Base-by-base conservation (phyloP, 345 rosid genomes). In the Populus ilicifolia region DNA sequence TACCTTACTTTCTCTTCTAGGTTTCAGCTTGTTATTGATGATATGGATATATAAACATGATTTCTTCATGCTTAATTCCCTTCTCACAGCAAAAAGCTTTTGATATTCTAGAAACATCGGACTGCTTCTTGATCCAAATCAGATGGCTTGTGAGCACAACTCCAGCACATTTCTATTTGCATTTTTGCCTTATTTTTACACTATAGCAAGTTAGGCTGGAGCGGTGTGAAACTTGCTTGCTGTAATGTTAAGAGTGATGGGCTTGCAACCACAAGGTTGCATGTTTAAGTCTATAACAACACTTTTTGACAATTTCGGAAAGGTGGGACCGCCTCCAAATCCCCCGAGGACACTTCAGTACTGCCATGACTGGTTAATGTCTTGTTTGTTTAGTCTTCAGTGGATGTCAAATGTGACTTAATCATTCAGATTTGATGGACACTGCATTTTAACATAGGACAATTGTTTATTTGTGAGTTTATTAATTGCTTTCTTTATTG, bases 1-100 rank as follows among this genome's bases (percentile, higher is more conserved):
- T 93, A 86, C 52, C 36, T 72, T 52, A 70, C 67, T 33, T 46
- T 73, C 65, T 72, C 79, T 77, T 54, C 10, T 59, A 8, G 62
- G 20, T 41, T 52, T 8, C 74, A 9, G 50, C 21, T 52, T 52
- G 4, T 46, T 14, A 12, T 46, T n/a, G 35, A 29, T 66, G 71
- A 36, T 72, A 4, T 14, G 44, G 29, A 56, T 29, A 72, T 25
- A 39, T 18, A 36, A 13, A 27, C 10, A 41, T 44, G 50, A 20
- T 63, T 12, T 30, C 25, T 59, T 17, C 52, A 41, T 62, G 29
- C 61, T 39, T 64, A 23, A 20, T 48, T 2, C 52, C 30, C 43
- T 48, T 68, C 35, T 6, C 20, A 25, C 72, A 41, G 39, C 27
- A 20, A 33, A 8, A 61, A 30, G 14, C 44, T 8, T 12, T 33